Base-by-base conservation (phyloP, 352 stramenopile species). In the Pythium folliculosum region DNA sequence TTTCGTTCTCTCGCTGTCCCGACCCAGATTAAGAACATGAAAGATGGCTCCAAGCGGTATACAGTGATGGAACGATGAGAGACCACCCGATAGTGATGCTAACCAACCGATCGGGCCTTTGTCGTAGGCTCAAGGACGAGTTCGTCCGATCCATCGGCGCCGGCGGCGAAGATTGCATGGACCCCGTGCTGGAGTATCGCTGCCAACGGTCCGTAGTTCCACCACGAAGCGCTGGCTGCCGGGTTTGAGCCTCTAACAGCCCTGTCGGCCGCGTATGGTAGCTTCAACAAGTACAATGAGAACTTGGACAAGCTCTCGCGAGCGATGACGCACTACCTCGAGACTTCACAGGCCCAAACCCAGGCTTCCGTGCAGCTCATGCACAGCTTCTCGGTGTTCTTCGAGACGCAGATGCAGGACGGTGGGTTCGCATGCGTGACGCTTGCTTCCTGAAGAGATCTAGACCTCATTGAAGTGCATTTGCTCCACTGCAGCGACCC, bases 21-120 rank as follows among this genome's bases (percentile, higher is more conserved):
- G 19, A 22, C 23, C 2, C 48, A 71, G 69, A 76, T 76, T n/a
- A 71, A 87, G 75, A 89, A 89, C 63, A 83, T 92, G 72, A 92
- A 92, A 68, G 82, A 91, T 73, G 82, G 82, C 13, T 91, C 82
- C 19, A 80, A 84, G 45, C 72, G 84, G 84, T 89, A 32, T 32
- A 32, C 3, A 32, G 27, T 5, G 27, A 32, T 5, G 27, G 27
- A 32, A 32, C 5, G 5, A 32, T n/a, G n/a, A 32, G 27, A 32
- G 27, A 32, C 27, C 27, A 6, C n/a, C 5, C 27, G 27, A 32
- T 5, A 32, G 27, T 32, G 27, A 32, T 32, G 27, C 27, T 32
- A 32, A 32, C 27, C 27, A 32, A 32, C 27, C 27, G 27, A 5
- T 32, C 3, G 37, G 9, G 9, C 9, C 37, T 43, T 13, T 43